Evolutionary conservation across 352 stramenopile species (phyloP), one percentile per base, ranked within the genome.

Genomic region (Phytophthora sp.): DNA sequence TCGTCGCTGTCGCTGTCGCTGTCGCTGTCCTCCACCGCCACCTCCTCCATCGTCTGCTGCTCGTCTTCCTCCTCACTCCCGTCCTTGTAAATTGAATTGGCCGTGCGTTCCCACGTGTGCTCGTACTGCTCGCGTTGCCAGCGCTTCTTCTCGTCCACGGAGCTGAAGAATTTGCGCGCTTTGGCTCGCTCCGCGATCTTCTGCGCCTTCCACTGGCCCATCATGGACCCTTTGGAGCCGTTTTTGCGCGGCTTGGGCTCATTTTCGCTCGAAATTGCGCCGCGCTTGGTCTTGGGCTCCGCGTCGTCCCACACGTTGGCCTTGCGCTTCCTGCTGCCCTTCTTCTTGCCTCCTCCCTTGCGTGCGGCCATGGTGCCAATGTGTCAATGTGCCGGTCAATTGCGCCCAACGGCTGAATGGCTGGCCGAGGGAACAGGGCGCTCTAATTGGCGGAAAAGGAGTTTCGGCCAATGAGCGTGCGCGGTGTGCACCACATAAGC

Each of bases 201-300:
- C 18, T 79, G 72, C 24, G 84, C 50, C 51, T 91, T 89, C 85
- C 85, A 94, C 63, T 94, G 85, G 2, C 66, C 60, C 48, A 92
- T 85, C 85, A 94, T 92, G 23, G 82, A 91, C 24, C 73, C 70
- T 21, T 30, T 62, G 21, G 23, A 49, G 9, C 51, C 57, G 32
- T 23, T 17, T 45, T 23, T 49, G 24, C 54, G 51, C 15, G 32
- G 27, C 66, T 61, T 76, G 28, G 23, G 31, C 13, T 57, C 58
- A 55, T 68, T 72, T 44, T 49, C 23, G 13, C 28, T 35, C 17
- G 23, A 17, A 18, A 38, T 23, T 0, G 21, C 43, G 18, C 41
- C 59, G 9, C 57, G 30, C 43, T 79, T 72, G 39, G 43, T 18
- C 46, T 56, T 66, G 0, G 59, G 50, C 43, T 63, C 57, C 1